A percentile compares a stretch with the other conserved stretches of the same genome.
phyloP scores from a whole-genome alignment of 148 eudicot genomes.

The Vaccinium vitisidaea region DNA sequence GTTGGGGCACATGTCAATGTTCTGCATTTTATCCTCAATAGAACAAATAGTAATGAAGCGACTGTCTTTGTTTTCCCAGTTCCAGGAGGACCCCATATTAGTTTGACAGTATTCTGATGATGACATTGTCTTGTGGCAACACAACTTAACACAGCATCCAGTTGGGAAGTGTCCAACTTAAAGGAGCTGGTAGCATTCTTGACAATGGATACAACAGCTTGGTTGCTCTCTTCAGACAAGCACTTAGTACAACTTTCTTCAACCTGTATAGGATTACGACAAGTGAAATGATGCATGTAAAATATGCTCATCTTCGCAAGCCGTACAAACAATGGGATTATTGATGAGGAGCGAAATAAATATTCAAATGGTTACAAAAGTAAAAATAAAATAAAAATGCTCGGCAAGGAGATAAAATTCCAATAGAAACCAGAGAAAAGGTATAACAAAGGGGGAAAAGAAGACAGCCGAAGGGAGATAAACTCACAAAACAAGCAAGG shows the following conservation, averaged over 20 bases:
- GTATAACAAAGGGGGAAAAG: too few relatives aligned
- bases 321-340: neutral
- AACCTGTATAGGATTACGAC: slow-evolving; percentile 2
- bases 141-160: slow-evolving; percentile 35
- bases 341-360: too few relatives aligned
- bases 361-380: neutral
- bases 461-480: too few relatives aligned
- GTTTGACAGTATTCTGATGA: slow-evolving; percentile 29
- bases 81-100: slow-evolving; percentile 73
- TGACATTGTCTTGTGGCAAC: slow-evolving; percentile 36
- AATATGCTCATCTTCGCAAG: neutral
- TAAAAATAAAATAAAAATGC: neutral
- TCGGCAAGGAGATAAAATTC: too few relatives aligned
- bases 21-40: slow-evolving; percentile 27
- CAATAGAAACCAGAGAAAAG: too few relatives aligned
- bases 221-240: neutral
- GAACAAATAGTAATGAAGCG: slow-evolving; percentile 28
- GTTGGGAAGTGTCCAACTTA: slow-evolving; percentile 39
- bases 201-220: slow-evolving; percentile 1
- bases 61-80: slow-evolving; percentile 61
- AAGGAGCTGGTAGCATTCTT: slow-evolving; percentile 17
- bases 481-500: too few relatives aligned
- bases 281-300: neutral
- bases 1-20: slow-evolving; percentile 54
- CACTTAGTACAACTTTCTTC: neutral